phyloP scores from a whole-genome alignment of 2,329 filamentous ascomycete species.

The Helminthosporium solani region DNA sequence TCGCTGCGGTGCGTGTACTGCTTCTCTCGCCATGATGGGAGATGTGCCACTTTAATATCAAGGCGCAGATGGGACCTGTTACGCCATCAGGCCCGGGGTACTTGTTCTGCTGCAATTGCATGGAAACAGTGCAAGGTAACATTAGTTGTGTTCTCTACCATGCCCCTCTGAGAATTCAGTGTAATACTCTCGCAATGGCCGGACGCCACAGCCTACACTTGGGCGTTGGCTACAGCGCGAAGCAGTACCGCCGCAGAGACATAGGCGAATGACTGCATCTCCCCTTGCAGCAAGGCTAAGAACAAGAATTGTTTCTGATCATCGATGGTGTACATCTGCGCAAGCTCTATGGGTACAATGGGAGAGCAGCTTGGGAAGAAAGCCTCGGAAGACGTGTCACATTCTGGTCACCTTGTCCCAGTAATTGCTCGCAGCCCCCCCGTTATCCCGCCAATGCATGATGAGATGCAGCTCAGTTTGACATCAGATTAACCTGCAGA shows the following conservation, averaged over 20 bases:
- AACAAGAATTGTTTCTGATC: constrained; percentile 1
- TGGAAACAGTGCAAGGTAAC: constrained; percentile 29
- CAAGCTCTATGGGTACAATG: background rate
- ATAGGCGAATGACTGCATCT: constrained; percentile 23
- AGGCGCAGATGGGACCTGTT: constrained; percentile 22
- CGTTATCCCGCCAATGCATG: constrained; percentile 13
- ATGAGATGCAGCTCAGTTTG: constrained; percentile 28
- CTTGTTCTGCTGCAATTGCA: constrained; percentile 24
- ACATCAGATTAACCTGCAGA: constrained; percentile 32
- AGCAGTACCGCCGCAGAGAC: constrained; percentile 16
- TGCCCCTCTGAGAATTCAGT: constrained; percentile 30
- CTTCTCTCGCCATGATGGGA: constrained; percentile 24
- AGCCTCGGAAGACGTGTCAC: constrained; percentile 25
- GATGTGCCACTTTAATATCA: constrained; percentile 32
- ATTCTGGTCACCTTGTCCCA: constrained; percentile 20
- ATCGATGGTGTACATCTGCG: background rate
- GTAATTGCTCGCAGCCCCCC: constrained; percentile 9
- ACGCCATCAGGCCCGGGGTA: constrained; percentile 23
- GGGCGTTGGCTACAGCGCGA: constrained; percentile 26
- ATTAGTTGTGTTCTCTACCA: constrained; percentile 35
- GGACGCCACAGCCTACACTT: constrained; percentile 27
- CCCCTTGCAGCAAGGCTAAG: constrained; percentile 42
- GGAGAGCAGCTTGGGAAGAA: background rate
- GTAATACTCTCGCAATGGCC: constrained; percentile 28
- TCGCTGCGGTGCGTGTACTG: constrained; percentile 27